A percentile compares a stretch with the other conserved stretches of the same genome.
phyloP scores from a whole-genome alignment of 805 yeast genomes.

The Saccharomyces kudriavzevii region DNA sequence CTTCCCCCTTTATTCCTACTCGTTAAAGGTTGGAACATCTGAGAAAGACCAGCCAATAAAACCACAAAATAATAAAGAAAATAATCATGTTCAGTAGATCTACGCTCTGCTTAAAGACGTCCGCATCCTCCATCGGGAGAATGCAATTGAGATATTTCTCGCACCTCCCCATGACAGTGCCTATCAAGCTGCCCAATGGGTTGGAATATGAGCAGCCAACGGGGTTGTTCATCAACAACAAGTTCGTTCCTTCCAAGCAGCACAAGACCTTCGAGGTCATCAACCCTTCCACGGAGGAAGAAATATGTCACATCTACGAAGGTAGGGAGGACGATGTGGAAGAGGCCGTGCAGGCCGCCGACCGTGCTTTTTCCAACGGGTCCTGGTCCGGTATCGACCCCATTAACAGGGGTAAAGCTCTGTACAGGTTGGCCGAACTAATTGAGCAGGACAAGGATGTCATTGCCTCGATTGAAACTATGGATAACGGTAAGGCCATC shows the following conservation, averaged over 20 bases:
- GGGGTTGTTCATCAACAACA: conserved; percentile 74
- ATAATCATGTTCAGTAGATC: not conserved
- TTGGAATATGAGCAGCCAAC: conserved; percentile 67
- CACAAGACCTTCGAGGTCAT: conserved; percentile 54
- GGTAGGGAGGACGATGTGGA: conserved; percentile 77
- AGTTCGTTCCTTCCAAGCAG: conserved; percentile 55
- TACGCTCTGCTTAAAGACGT: not conserved
- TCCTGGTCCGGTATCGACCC: conserved; percentile 76
- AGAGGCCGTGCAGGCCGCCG: conserved; percentile 78
- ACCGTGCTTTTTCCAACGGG: conserved; percentile 62
- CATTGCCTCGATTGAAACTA: conserved; percentile 72
- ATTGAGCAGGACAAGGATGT: conserved; percentile 64
- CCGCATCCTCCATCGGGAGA: conserved; percentile 1
- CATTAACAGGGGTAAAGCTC: conserved; percentile 50
- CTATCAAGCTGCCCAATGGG: conserved; percentile 67
- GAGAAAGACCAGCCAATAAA: not conserved
- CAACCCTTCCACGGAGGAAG: conserved; percentile 70
- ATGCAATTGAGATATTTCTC: conserved; percentile 27
- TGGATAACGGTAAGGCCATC: conserved; percentile 85
- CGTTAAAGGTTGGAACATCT: not conserved
- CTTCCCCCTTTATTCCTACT: not conserved
- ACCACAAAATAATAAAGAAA: not conserved
- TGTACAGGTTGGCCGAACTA: conserved; percentile 68
- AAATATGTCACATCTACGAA: conserved; percentile 59
- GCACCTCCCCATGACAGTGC: conserved; percentile 36